Evolutionary conservation across 1,284 basidiomycete genomes (phyloP).

Genomic region (Malassezia psittaci): DNA sequence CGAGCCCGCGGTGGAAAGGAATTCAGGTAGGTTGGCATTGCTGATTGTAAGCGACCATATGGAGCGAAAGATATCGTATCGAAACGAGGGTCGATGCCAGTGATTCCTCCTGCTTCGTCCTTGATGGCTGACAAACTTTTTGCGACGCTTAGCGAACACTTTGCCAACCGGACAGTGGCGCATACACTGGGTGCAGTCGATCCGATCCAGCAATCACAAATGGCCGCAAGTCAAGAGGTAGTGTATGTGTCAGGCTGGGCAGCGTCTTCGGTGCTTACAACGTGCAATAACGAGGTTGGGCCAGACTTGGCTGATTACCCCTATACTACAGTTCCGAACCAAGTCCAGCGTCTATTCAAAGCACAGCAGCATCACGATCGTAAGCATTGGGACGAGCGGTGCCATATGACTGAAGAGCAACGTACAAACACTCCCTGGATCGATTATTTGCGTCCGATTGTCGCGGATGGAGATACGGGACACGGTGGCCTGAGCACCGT

Average conservation of each 20-base stretch:
- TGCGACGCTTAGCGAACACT: constrained; percentile 58
- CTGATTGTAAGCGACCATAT: constrained; percentile 64
- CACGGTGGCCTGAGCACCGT: constrained; percentile 46
- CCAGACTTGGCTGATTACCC: constrained; percentile 63
- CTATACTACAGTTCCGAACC: constrained; percentile 58
- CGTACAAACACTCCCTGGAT: constrained; percentile 48
- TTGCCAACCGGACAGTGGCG: constrained; percentile 52
- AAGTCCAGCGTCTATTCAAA: constrained; percentile 58
- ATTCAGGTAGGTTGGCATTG: constrained; percentile 50
- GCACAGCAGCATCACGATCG: constrained; percentile 59
- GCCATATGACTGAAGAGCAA: constrained; percentile 61
- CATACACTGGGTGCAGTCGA: constrained; percentile 55
- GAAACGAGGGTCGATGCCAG: constrained; percentile 76
- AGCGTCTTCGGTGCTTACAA: constrained; percentile 59
- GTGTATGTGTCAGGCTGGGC: constrained; percentile 98
- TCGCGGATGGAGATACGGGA: constrained; percentile 48
- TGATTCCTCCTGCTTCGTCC: constrained; percentile 62
- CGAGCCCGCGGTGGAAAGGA: constrained; percentile 61
- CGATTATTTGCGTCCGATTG: constrained; percentile 50
- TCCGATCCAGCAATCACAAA: constrained; percentile 89
- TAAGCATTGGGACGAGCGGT: constrained; percentile 53
- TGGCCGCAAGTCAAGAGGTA: constrained; percentile 86
- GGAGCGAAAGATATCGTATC: constrained; percentile 65
- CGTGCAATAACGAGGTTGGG: constrained; percentile 87
- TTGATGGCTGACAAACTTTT: constrained; percentile 74